Conservation (phyloP, 2,329 filamentous ascomycete species). For the Alternaria brassicae region DNA sequence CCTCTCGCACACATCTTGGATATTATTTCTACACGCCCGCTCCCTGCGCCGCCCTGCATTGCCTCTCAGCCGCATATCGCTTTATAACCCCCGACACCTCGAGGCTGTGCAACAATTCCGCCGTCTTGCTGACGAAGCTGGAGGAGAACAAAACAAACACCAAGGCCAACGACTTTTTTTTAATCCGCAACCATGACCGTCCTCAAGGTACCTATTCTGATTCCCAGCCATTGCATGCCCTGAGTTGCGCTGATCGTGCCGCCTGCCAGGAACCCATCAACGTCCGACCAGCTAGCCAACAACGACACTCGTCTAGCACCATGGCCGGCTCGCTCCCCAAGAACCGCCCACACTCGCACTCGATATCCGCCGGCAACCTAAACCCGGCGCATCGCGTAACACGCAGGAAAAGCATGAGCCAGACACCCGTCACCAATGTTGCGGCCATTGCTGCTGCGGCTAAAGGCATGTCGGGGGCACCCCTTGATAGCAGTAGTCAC, state of each 20-base stretch:
- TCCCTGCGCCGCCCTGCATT: slow-evolving; percentile 26
- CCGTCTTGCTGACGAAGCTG: slow-evolving; percentile 22
- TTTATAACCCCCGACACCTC: slow-evolving; percentile 21
- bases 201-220: slow-evolving; percentile 42
- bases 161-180: slow-evolving; percentile 14
- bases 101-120: slow-evolving; percentile 32
- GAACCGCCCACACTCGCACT: slow-evolving; percentile 81
- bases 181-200: slow-evolving; percentile 44
- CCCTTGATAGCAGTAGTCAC: slow-evolving; percentile 57
- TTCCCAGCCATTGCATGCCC: slow-evolving; percentile 9
- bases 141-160: slow-evolving; percentile 24
- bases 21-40: slow-evolving; percentile 18
- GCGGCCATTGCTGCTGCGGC: slow-evolving; percentile 75
- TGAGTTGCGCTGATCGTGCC: slow-evolving; percentile 40
- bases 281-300: slow-evolving; percentile 54
- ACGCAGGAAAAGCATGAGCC: slow-evolving; percentile 90
- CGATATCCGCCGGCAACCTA: slow-evolving; percentile 76
- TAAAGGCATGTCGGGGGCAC: slow-evolving; percentile 68
- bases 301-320: slow-evolving; percentile 58
- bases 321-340: slow-evolving; percentile 67
- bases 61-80: slow-evolving; percentile 32
- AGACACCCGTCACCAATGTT: slow-evolving; percentile 73
- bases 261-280: slow-evolving; percentile 49
- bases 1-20: slow-evolving; percentile 18
- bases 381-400: slow-evolving; percentile 86